These are phyloP conservation scores for Colletotrichum phormii DNA, from an alignment of 2,329 filamentous ascomycete species.

Conservation along the genomic window DNA sequence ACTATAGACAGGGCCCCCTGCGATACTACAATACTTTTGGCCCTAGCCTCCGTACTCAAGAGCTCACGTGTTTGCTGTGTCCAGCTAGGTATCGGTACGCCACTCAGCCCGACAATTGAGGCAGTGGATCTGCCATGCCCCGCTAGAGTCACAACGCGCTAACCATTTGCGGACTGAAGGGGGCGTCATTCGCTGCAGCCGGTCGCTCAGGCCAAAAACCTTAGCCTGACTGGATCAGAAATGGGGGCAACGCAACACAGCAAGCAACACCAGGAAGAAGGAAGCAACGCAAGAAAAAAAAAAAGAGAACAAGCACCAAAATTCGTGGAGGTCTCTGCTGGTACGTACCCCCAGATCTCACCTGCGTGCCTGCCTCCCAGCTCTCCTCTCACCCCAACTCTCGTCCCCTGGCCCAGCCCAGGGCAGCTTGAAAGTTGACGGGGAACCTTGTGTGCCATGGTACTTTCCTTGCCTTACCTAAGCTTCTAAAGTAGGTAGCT, in stretches of 20 bases:
- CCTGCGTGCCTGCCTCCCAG: background rate
- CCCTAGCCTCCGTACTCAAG: too few relatives aligned
- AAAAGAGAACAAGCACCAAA: background rate
- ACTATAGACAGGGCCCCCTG: too few relatives aligned
- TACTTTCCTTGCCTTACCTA: background rate
- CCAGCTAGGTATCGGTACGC: background rate
- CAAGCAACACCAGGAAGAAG: background rate
- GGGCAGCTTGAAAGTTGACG: background rate
- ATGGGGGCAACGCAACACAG: background rate
- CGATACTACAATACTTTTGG: too few relatives aligned
- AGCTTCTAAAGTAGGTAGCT: too few relatives aligned
- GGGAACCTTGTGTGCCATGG: background rate
- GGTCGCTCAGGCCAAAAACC: slow-evolving; percentile 32
- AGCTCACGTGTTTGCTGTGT: background rate
- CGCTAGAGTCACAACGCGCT: slow-evolving; percentile 7
- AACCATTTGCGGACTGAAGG: slow-evolving; percentile 4
- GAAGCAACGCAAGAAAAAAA: background rate
- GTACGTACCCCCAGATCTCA: slow-evolving; percentile 1
- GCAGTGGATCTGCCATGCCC: slow-evolving; percentile 32
- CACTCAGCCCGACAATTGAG: slow-evolving; percentile 19
- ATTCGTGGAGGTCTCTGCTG: background rate
- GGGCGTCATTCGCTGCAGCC: slow-evolving; percentile 36
- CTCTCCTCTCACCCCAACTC: background rate
- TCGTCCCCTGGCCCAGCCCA: background rate
- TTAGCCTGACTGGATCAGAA: slow-evolving; percentile 20